Evolutionary conservation across 2,329 filamentous ascomycete genomes (phyloP).

Genomic region (Atkinsonella hypoxylon): DNA sequence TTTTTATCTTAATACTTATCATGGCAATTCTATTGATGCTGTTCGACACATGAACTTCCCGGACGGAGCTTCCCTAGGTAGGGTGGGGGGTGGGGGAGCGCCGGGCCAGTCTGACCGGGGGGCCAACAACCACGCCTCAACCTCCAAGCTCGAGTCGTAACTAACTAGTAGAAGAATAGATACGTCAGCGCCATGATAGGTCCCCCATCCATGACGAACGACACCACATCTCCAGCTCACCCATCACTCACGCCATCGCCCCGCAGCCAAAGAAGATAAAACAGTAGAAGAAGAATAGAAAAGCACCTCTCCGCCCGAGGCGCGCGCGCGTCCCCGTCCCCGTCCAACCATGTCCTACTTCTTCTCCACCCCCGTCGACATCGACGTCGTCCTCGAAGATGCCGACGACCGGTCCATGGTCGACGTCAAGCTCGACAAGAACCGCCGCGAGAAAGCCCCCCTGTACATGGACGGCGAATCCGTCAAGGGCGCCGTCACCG

Average conservation of each 20-base stretch:
- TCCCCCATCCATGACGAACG: slow-evolving; percentile 1
- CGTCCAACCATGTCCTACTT: slow-evolving; percentile 95
- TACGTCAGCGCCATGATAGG: slow-evolving; percentile 21
- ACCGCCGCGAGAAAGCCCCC: slow-evolving; percentile 89
- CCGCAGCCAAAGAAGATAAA: neutral
- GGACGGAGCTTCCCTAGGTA: neutral
- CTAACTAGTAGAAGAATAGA: slow-evolving; percentile 6
- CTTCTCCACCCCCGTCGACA: slow-evolving; percentile 96
- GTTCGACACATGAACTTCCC: no score
- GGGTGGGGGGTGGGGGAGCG: neutral
- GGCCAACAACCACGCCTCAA: neutral
- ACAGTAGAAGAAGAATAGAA: no score
- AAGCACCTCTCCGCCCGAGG: neutral
- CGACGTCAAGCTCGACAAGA: slow-evolving; percentile 97
- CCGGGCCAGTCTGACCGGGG: neutral
- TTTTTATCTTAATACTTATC: no score
- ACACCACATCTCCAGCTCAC: neutral
- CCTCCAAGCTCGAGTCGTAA: neutral
- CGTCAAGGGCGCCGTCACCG: slow-evolving; percentile 89
- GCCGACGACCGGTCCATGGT: slow-evolving; percentile 89
- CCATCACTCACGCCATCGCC: neutral
- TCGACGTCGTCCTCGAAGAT: slow-evolving; percentile 95
- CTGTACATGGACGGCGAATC: slow-evolving; percentile 98
- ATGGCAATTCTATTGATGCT: no score
- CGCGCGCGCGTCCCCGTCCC: slow-evolving; percentile 5